Conservation (phyloP, 768 basidiomycete genomes). For the Serendipita sp. region DNA sequence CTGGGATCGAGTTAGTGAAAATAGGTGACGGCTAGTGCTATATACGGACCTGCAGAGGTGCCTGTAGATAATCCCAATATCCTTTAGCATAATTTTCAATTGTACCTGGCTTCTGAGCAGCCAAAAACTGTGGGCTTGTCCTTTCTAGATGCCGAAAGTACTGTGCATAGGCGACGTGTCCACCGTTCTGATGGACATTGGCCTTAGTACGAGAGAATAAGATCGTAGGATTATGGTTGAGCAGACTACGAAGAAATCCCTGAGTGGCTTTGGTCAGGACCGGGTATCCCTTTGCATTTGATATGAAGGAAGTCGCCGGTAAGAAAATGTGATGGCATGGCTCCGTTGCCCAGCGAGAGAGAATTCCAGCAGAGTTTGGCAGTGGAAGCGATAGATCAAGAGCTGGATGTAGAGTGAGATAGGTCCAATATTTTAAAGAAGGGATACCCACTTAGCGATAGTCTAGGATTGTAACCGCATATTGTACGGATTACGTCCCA, state of each 20-base stretch:
- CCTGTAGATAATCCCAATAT: constrained; percentile 91
- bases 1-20: constrained; percentile 24
- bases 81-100: constrained; percentile 84
- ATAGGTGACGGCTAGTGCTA: background rate
- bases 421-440: constrained; percentile 5
- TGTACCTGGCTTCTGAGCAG: constrained; percentile 48
- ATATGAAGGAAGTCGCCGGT: constrained; percentile 82
- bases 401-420: constrained; percentile 32
- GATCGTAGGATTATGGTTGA: constrained; percentile 80
- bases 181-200: constrained; percentile 60
- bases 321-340: constrained; percentile 79
- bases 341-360: constrained; percentile 86
- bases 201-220: constrained; percentile 58
- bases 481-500: constrained; percentile 90
- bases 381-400: constrained; percentile 84
- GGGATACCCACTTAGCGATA: constrained; percentile 47
- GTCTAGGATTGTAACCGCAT: constrained; percentile 65
- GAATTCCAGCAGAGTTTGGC: constrained; percentile 56
- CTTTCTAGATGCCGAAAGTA: constrained; percentile 76
- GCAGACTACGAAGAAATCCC: constrained; percentile 74
- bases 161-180: constrained; percentile 76
- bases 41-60: constrained; percentile 64
- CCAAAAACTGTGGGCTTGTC: constrained; percentile 51
- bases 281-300: constrained; percentile 92
- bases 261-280: constrained; percentile 91